A percentile compares a stretch with the other conserved stretches of the same genome.
Conservation (phyloP, 73 alveolate genomes). For the Paramecium primaurelia region DNA sequence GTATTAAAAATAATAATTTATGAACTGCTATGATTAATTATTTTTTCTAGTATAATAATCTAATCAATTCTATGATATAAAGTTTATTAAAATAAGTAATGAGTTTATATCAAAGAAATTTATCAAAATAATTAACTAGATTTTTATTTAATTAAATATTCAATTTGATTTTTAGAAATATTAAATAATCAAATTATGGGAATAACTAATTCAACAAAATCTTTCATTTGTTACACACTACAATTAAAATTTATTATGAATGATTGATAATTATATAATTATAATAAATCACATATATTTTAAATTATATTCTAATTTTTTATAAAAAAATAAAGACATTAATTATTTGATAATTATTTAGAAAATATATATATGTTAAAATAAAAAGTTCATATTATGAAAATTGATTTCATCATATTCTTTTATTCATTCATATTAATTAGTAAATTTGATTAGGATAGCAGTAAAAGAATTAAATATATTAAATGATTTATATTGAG, state of each 20-base stretch:
- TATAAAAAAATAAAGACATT: background rate
- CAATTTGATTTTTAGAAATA: too few relatives aligned
- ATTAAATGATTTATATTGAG: background rate
- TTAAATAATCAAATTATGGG: too few relatives aligned
- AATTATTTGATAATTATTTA: background rate
- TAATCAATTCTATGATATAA: background rate
- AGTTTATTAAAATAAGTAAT: background rate
- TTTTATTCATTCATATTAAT: too few relatives aligned
- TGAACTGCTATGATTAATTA: background rate
- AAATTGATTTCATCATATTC: background rate
- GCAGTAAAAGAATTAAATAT: background rate
- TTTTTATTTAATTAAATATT: too few relatives aligned
- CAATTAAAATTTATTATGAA: too few relatives aligned
- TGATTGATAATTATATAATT: too few relatives aligned
- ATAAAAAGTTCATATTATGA: background rate
- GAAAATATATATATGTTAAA: background rate
- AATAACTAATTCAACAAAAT: too few relatives aligned
- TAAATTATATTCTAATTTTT: background rate
- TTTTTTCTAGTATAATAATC: background rate
- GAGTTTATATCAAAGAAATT: background rate
- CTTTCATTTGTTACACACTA: too few relatives aligned
- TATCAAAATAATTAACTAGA: background rate
- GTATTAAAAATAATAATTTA: background rate
- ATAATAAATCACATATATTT: background rate
- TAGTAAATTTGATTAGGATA: background rate